Evolutionary conservation across 1,139 yeast genomes (phyloP).

Genomic region (Ogataea hybrid): DNA sequence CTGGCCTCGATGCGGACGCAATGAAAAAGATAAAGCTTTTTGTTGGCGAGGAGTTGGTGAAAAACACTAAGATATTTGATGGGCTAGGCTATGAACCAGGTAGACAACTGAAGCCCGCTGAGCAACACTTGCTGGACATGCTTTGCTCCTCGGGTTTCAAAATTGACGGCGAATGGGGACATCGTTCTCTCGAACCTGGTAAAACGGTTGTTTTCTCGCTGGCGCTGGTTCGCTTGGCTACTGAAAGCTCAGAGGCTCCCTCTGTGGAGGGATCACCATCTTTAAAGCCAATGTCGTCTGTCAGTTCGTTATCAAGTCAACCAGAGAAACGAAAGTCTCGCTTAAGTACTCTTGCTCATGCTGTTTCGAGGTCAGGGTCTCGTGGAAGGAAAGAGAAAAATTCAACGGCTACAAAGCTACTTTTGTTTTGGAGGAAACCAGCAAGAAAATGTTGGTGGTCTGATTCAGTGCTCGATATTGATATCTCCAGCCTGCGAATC

Average conservation of each 20-base stretch:
- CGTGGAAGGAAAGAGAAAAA: slow-evolving; percentile 38
- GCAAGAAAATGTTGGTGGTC: slow-evolving; percentile 99
- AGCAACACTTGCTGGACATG: slow-evolving; percentile 93
- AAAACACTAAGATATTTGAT: slow-evolving; percentile 63
- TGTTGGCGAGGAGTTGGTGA: slow-evolving; percentile 63
- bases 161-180: slow-evolving; percentile 77
- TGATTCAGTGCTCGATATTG: slow-evolving; percentile 56
- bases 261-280: slow-evolving; percentile 41
- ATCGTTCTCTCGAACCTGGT: slow-evolving; percentile 78
- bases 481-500: slow-evolving; percentile 36
- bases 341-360: slow-evolving; percentile 43
- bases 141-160: slow-evolving; percentile 85
- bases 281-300: slow-evolving; percentile 47
- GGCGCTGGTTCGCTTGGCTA: slow-evolving; percentile 67
- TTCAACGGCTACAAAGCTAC: slow-evolving; percentile 65
- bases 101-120: slow-evolving; percentile 80
- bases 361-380: slow-evolving; percentile 50
- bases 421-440: slow-evolving; percentile 96
- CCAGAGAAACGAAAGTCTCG: slow-evolving; percentile 42
- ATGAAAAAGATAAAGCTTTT: slow-evolving; percentile 66
- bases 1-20: slow-evolving; percentile 47
- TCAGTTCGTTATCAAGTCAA: slow-evolving; percentile 20
- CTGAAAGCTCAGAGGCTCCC: slow-evolving; percentile 35
- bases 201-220: slow-evolving; percentile 85
- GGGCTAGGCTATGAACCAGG: slow-evolving; percentile 54